Evolutionary conservation across 805 yeast genomes (phyloP), one percentile per base, ranked within the genome.

Genomic region (Dipodascus albidus): DNA sequence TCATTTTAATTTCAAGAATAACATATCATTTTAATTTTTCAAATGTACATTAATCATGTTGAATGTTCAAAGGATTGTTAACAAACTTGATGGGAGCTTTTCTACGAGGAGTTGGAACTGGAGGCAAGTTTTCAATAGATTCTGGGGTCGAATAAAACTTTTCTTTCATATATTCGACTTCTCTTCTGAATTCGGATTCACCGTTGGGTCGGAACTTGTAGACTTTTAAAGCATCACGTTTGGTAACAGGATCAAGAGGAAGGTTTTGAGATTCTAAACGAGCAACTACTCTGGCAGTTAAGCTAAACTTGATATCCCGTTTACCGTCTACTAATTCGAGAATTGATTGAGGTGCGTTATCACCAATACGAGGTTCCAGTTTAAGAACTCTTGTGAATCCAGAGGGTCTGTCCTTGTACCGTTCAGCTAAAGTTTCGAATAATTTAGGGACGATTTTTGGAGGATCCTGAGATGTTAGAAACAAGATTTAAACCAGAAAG

Each of bases 381-480:
- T 79, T 82, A 57, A 89, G 70, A 52, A 91, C 79, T 60, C 98
- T 79, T 2, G 97, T 88, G 71, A 83, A 91, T 1, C 97, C 97
- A 57, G 88, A 86, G 0, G 68, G 64, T 70, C 96, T 78, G 22
- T 68, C 62, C 2, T 71, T 62, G 64, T 85, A 90, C 54, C 95
- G 74, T 47, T 78, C 74, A 2, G 80, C 78, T 44, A 90, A 72
- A 47, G 79, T 87, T 17, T 74, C 76, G 55, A 84, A 72, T 48
- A 93, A 70, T 63, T 85, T 87, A n/a, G 86, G 80, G 47, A 83
- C 59, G 1, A 79, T 68, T 50, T 69, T 66, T 6, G 76, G 71
- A 22, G 77, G 76, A 63, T 78, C 72, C 44, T 38, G 11, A 6
- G 6, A 6, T 6, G 6, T 6, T 27, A 6, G 11, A 27, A 27